These are phyloP conservation scores for Arthrobotrys conoides DNA, from an alignment of 2,329 filamentous ascomycete genomes.

Conservation along the genomic window DNA sequence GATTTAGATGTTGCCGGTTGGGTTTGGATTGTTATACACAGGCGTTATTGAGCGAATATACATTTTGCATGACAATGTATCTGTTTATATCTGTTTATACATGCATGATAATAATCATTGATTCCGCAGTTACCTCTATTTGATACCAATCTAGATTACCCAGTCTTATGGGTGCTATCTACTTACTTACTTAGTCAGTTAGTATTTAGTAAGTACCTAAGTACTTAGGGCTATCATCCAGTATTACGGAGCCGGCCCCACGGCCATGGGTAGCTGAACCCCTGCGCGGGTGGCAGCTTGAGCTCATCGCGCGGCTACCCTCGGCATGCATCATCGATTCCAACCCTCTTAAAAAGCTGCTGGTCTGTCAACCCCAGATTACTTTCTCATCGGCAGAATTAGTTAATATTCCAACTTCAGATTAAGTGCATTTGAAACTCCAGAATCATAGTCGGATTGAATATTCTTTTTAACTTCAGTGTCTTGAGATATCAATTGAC, in stretches of 20 bases:
- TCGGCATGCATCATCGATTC: slow-evolving; percentile 35
- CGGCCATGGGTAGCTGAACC: slow-evolving; percentile 20
- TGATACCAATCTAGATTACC: too few relatives aligned
- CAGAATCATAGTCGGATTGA: background rate
- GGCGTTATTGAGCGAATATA: slow-evolving; percentile 15
- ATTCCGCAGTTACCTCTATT: background rate
- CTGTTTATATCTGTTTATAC: background rate
- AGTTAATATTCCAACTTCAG: background rate
- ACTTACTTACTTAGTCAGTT: too few relatives aligned
- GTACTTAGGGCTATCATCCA: too few relatives aligned
- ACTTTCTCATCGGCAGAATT: background rate
- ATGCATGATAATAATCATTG: slow-evolving; percentile 2
- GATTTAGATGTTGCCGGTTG: slow-evolving; percentile 1
- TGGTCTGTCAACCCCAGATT: slow-evolving; percentile 38
- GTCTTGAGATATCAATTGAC: slow-evolving; percentile 12
- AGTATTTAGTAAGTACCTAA: too few relatives aligned
- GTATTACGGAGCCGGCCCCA: background rate
- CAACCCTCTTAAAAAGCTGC: slow-evolving; percentile 30
- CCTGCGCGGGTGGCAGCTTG: slow-evolving; percentile 13
- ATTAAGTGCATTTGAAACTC: background rate
- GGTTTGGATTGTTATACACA: background rate
- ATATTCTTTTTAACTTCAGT: background rate
- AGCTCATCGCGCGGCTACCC: slow-evolving; percentile 52
- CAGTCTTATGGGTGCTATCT: too few relatives aligned
- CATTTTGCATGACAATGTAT: slow-evolving; percentile 2